Evolutionary conservation across 495 filamentous ascomycete genomes (phyloP).

Genomic region (Thermothielavioides terrestris): DNA sequence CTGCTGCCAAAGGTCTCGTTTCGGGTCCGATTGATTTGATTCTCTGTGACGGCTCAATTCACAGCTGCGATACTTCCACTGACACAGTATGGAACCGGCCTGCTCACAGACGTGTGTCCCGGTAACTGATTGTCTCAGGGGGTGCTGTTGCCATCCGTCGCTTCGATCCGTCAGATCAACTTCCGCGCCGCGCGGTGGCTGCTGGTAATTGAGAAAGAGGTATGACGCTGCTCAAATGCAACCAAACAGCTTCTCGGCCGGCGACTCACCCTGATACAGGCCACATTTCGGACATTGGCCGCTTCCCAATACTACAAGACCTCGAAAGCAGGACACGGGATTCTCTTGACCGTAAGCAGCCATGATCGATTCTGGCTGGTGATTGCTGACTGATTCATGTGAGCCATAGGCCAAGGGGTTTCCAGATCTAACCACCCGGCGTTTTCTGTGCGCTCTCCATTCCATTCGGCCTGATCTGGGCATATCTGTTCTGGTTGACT

Average conservation of each 20-base stretch:
- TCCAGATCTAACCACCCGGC: constrained; percentile 73
- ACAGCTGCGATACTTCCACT: constrained; percentile 18
- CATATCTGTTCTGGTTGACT: constrained; percentile 68
- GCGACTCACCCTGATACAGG: constrained; percentile 42
- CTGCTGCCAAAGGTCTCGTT: constrained; percentile 45
- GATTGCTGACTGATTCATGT: not conserved
- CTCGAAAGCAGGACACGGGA: constrained; percentile 14
- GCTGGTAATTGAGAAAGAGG: constrained; percentile 89
- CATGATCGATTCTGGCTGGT: no score
- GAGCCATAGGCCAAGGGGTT: constrained; percentile 72
- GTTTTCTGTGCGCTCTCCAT: constrained; percentile 51
- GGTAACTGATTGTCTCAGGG: constrained; percentile 40
- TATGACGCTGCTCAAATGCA: constrained; percentile 23
- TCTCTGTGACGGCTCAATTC: constrained; percentile 16
- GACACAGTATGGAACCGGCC: not conserved
- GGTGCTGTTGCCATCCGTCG: constrained; percentile 53
- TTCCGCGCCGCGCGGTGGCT: constrained; percentile 57
- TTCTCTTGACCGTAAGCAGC: constrained; percentile 27
- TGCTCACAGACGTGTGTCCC: no score
- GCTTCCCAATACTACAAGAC: constrained; percentile 17
- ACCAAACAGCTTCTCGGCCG: not conserved
- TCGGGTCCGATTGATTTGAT: constrained; percentile 23
- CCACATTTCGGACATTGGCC: constrained; percentile 57
- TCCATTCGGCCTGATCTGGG: constrained; percentile 29
- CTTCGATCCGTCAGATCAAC: constrained; percentile 45